Evolutionary conservation across 768 basidiomycete species (phyloP).

Genomic region (Tylopilus intermedius): DNA sequence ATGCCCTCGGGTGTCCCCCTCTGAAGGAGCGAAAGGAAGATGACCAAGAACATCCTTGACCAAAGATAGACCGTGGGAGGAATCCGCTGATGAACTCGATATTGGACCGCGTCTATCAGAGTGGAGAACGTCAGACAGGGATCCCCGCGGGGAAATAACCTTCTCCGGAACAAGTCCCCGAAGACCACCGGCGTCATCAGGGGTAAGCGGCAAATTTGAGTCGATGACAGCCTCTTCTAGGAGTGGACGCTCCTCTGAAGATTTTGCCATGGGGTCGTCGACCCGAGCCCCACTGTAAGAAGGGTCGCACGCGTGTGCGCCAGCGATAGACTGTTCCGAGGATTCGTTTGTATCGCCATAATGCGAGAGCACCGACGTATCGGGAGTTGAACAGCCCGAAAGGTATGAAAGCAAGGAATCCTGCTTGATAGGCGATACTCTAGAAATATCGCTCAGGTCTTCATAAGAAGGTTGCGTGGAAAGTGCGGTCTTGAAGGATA

Average conservation of each 20-base stretch:
- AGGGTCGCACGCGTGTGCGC: not conserved
- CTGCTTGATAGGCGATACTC: slow-evolving; percentile 15
- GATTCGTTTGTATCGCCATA: slow-evolving; percentile 13
- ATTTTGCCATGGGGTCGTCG: not conserved
- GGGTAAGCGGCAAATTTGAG: not conserved
- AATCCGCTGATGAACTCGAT: not conserved
- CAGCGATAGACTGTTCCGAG: not conserved
- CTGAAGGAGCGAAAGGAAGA: too few relatives aligned
- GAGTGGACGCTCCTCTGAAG: not conserved
- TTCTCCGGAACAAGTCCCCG: not conserved
- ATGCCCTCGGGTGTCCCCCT: too few relatives aligned
- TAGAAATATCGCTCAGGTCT: slow-evolving; percentile 14
- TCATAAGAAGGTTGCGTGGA: slow-evolving; percentile 22
- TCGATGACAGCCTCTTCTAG: not conserved
- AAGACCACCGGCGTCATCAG: not conserved
- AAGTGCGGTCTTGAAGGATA: slow-evolving; percentile 24
- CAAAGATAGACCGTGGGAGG: not conserved
- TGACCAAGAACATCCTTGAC: not conserved
- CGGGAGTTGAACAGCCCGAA: slow-evolving; percentile 21
- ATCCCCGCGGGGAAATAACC: not conserved
- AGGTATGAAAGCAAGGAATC: slow-evolving; percentile 15
- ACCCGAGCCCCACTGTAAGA: not conserved
- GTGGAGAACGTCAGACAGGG: not conserved
- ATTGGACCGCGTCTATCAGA: not conserved
- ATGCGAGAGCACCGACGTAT: slow-evolving; percentile 23